phyloP scores from a whole-genome alignment of 495 filamentous ascomycete genomes.

The Terfezia boudieri region DNA sequence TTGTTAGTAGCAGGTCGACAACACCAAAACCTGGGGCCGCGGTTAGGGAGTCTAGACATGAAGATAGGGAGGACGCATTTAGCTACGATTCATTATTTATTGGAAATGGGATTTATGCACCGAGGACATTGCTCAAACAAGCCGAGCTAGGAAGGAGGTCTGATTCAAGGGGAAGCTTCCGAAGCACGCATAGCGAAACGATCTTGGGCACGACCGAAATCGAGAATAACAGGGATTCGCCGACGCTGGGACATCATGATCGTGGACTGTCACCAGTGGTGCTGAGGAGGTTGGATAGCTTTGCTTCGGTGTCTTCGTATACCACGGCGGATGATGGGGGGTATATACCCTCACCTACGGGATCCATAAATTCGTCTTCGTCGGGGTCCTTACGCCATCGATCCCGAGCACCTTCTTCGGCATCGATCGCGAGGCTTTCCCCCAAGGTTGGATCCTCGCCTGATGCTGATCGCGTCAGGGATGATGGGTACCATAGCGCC shows the following conservation, averaged over 20 bases:
- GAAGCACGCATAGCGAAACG: not conserved
- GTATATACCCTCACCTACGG: not conserved
- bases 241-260: not conserved
- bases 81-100: constrained; percentile 94
- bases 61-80: constrained; percentile 91
- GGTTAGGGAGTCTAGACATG: constrained; percentile 28
- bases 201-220: not conserved
- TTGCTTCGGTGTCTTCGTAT: constrained; percentile 14
- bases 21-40: not conserved
- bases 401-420: not conserved
- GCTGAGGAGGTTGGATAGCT: constrained; percentile 7
- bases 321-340: constrained; percentile 12
- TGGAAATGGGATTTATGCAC: constrained; percentile 13
- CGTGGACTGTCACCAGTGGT: not conserved
- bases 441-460: constrained; percentile 9
- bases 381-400: not conserved
- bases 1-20: not conserved
- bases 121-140: not conserved
- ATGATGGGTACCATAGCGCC: constrained; percentile 17
- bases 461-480: constrained; percentile 3
- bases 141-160: not conserved
- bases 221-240: not conserved
- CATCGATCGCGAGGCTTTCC: not conserved
- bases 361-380: not conserved
- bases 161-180: not conserved